Percentiles rank a stretch among this genome's conserved stretches.
phyloP scores from a whole-genome alignment of 1,284 basidiomycete species.

The Ganoderma lucidum region DNA sequence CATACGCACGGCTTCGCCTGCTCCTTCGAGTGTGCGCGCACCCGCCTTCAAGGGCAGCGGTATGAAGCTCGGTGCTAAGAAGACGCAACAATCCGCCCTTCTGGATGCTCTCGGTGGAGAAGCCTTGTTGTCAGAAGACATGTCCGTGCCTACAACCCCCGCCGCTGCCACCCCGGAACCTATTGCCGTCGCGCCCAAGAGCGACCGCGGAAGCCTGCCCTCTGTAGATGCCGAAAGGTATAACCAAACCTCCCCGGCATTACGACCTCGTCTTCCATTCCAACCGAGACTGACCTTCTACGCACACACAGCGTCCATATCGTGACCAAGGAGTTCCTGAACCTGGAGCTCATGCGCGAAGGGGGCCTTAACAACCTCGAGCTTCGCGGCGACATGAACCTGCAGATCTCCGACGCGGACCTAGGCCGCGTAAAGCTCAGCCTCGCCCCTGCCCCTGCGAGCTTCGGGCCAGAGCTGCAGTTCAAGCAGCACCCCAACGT shows the following conservation, averaged over 20 bases:
- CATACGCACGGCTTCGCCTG: conserved; percentile 58
- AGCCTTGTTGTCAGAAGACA: conserved; percentile 66
- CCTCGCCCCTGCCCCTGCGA: conserved; percentile 68
- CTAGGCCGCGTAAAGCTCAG: conserved; percentile 81
- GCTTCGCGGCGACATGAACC: conserved; percentile 93
- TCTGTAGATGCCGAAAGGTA: conserved; percentile 83
- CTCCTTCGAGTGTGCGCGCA: conserved; percentile 58
- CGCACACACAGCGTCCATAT: conserved; percentile 78
- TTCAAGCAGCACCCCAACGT: conserved; percentile 98
- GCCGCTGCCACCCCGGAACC: conserved; percentile 57
- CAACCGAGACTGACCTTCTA: conserved; percentile 7
- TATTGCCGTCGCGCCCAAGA: conserved; percentile 44
- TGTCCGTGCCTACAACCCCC: conserved; percentile 65
- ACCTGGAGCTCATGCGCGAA: conserved; percentile 85
- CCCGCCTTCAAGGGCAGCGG: conserved; percentile 95
- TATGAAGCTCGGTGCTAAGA: conserved; percentile 98
- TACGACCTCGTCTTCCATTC: background rate
- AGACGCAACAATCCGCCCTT: conserved; percentile 87
- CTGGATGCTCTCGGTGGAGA: conserved; percentile 90
- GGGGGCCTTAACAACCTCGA: conserved; percentile 92
- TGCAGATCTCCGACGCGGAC: conserved; percentile 84
- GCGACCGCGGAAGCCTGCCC: conserved; percentile 71
- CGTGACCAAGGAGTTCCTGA: conserved; percentile 85
- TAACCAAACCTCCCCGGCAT: conserved; percentile 30
- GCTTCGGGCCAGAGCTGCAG: conserved; percentile 79